A percentile compares a stretch with the other conserved stretches of the same genome.
Evolutionary conservation across 345 rosid species (phyloP).

Genomic region (Erodium maritimum): DNA sequence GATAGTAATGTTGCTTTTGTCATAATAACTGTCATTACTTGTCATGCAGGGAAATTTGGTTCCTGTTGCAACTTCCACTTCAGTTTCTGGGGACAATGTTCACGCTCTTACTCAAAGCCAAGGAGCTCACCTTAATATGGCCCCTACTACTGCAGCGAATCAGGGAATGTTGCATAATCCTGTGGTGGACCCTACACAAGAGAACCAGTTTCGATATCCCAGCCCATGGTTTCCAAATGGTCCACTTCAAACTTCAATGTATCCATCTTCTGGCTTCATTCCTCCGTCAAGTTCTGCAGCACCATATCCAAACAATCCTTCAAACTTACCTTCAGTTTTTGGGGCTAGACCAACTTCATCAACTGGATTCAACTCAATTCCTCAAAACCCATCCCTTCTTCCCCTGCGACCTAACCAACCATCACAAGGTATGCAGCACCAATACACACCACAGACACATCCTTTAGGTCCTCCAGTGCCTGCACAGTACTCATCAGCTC

Average conservation of each 20-base stretch:
- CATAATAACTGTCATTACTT: constrained; percentile 3
- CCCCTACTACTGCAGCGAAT: constrained; percentile 11
- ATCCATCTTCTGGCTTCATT: constrained; percentile 7
- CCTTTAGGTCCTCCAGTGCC: constrained; percentile 24
- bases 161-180: constrained; percentile 21
- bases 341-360: constrained; percentile 31
- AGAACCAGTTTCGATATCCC: constrained; percentile 40
- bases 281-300: constrained; percentile 3
- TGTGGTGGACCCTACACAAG: constrained; percentile 18
- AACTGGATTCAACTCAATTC: constrained; percentile 24
- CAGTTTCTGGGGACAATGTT: constrained; percentile 28
- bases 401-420: constrained; percentile 20
- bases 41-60: constrained; percentile 52
- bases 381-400: constrained; percentile 26
- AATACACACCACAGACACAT: constrained; percentile 25
- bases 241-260: constrained; percentile 7
- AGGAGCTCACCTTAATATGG: constrained; percentile 15
- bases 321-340: constrained; percentile 26
- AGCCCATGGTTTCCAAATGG: constrained; percentile 27
- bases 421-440: constrained; percentile 19
- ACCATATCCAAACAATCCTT: constrained; percentile 10
- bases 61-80: constrained; percentile 20
- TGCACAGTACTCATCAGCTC: constrained; percentile 29
- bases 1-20: background rate
- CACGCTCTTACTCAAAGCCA: constrained; percentile 21